Evolutionary conservation across 305 asterid genomes (phyloP), one percentile per base, ranked within the genome.

Genomic region (Andrographis paniculata): DNA sequence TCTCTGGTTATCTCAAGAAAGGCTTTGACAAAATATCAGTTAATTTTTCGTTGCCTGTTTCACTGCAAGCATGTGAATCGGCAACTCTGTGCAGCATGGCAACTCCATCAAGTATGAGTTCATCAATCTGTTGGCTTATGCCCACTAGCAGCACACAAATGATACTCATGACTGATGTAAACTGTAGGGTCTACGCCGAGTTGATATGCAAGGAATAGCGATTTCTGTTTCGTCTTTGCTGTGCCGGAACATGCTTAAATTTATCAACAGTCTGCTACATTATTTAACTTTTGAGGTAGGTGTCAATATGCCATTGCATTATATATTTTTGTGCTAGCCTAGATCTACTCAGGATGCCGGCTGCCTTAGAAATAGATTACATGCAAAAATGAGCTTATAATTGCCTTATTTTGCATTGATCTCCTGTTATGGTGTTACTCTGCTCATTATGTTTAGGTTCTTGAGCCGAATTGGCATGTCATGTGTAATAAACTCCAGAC

Each of bases 51-150:
- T 60, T 79, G 77, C 63, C 76, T 91, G 68, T 91, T 91, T 68
- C 95, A 74, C 74, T 87, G 96, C 70, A 91, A 91, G 82, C 93
- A 87, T 63, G 99, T 91, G 56, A 78, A 87, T 61, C 68, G 96
- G 60, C 99, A 91, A 71, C 99, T 91, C 61, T 87, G 95, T 72
- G 93, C 91, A n/a, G 94, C 99, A 62, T 91, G 99, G 99, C 99
- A 91, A 62, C 60, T 79, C 36, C 96, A 91, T 71, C 99, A 91
- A 52, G 99, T 91, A 66, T 45, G 80, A 28, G 31, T 44, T 42
- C 41, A 19, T 30, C 37, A 14, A 18, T 41, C 50, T 42, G 27
- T 24, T 24, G 22, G 45, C 9, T 60, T 41, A 59, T 66, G 17
- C 23, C 14, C 2, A 9, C 16, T 33, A 8, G n/a, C 5, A 2